Evolutionary conservation across 768 basidiomycete genomes (phyloP).

Genomic region (Cystobasidium onofrii): DNA sequence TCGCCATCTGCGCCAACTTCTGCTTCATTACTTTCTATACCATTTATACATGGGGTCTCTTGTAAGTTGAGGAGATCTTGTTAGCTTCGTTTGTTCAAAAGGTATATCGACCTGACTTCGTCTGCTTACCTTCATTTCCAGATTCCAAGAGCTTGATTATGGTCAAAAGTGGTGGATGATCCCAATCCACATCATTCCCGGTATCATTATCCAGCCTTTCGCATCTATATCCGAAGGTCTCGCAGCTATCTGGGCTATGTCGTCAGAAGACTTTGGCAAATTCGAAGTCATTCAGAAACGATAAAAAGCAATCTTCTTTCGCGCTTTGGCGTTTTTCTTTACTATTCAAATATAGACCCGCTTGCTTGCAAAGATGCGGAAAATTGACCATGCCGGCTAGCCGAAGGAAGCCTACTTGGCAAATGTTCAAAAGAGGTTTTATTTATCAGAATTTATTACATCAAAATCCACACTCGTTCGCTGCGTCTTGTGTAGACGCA

Average conservation of each 20-base stretch:
- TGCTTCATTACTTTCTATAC: constrained; percentile 43
- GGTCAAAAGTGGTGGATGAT: constrained; percentile 43
- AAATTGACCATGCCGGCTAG: too few species aligned
- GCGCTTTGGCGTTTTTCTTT: not conserved
- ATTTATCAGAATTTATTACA: too few species aligned
- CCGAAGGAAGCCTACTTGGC: too few species aligned
- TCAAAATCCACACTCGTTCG: not conserved
- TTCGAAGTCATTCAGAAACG: constrained; percentile 22
- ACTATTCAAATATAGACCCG: not conserved
- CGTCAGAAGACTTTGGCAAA: constrained; percentile 32
- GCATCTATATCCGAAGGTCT: constrained; percentile 44
- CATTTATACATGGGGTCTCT: constrained; percentile 43
- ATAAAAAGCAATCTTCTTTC: not conserved
- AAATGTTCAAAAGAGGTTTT: not conserved
- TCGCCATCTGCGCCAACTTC: constrained; percentile 44
- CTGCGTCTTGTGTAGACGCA: not conserved
- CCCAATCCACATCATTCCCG: constrained; percentile 38
- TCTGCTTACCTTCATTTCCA: not conserved
- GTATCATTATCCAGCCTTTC: constrained; percentile 42
- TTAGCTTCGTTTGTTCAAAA: too few species aligned
- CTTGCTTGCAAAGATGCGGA: too few species aligned
- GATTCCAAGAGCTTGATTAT: constrained; percentile 38
- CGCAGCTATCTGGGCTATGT: constrained; percentile 44
- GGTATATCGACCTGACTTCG: too few species aligned
- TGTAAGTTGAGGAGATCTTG: constrained; percentile 38